Conservation (phyloP, 2,329 filamentous ascomycete species). For the Fusarium zealandicum region DNA sequence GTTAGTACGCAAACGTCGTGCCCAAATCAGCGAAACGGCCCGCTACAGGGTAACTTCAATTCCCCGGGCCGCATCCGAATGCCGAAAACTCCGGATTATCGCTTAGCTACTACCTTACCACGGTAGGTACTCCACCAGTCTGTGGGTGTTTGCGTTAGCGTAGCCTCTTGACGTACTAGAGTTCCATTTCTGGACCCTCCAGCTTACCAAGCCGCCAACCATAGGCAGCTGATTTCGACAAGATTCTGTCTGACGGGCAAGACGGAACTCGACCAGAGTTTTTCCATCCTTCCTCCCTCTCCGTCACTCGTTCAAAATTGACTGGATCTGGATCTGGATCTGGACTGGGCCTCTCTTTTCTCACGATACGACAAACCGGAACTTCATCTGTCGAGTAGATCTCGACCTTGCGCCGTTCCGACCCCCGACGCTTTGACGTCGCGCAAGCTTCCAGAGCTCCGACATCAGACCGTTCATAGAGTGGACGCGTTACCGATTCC, state of each 20-base stretch:
- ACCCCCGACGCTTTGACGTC: conserved; percentile 27
- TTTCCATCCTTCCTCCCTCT: background rate
- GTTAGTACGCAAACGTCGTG: background rate
- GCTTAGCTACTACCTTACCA: too few species aligned
- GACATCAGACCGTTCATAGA: background rate
- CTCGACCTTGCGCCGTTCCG: conserved; percentile 11
- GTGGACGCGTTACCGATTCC: conserved; percentile 27
- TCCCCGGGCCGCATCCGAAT: background rate
- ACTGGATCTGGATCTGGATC: conserved; percentile 17
- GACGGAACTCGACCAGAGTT: conserved; percentile 25
- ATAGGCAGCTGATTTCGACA: conserved; percentile 25
- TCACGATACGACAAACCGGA: background rate
- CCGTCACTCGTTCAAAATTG: conserved; percentile 9
- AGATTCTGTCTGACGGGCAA: conserved; percentile 26
- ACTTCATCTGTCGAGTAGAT: conserved; percentile 11
- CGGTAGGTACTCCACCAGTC: conserved; percentile 20
- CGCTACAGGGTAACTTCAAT: background rate
- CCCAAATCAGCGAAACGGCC: background rate
- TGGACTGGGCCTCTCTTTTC: background rate
- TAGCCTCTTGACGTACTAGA: conserved; percentile 1
- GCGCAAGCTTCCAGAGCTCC: conserved; percentile 30
- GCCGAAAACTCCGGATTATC: conserved; percentile 3
- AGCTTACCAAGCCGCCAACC: conserved; percentile 34
- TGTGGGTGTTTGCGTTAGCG: conserved; percentile 18
- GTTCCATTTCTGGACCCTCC: conserved; percentile 18